phyloP scores from a whole-genome alignment of 2,329 filamentous ascomycete species.

The Penicillium freii region DNA sequence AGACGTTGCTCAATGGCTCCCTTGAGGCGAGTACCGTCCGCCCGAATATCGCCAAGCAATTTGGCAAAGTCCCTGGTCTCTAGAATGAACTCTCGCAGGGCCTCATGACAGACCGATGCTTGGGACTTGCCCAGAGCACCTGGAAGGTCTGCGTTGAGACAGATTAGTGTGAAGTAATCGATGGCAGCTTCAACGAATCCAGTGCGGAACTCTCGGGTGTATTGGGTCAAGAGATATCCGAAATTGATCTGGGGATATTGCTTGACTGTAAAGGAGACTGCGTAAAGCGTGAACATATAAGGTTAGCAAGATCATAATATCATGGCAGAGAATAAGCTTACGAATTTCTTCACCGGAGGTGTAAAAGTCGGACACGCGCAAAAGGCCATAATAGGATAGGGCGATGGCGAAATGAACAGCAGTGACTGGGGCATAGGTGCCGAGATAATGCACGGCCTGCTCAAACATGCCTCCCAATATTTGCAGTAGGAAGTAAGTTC shows the following conservation, averaged over 20 bases:
- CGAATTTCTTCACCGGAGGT: conserved; percentile 67
- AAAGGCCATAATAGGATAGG: conserved; percentile 81
- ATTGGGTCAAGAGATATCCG: conserved; percentile 87
- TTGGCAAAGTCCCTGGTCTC: conserved; percentile 95
- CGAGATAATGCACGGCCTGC: conserved; percentile 86
- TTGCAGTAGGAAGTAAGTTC: conserved; percentile 91
- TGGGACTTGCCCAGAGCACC: conserved; percentile 74
- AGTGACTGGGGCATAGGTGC: conserved; percentile 86
- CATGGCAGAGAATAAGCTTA: conserved; percentile 39
- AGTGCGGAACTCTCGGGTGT: conserved; percentile 92
- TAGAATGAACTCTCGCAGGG: conserved; percentile 88
- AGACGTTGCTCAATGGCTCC: conserved; percentile 86
- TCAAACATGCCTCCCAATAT: conserved; percentile 91
- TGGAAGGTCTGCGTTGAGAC: conserved; percentile 79
- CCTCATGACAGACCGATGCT: conserved; percentile 82
- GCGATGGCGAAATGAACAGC: conserved; percentile 93
- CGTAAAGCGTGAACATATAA: background rate
- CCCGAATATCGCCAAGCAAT: conserved; percentile 84
- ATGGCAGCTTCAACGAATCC: conserved; percentile 85
- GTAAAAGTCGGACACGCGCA: conserved; percentile 80
- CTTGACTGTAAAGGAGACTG: conserved; percentile 55
- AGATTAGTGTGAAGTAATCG: conserved; percentile 89
- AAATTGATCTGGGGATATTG: conserved; percentile 81
- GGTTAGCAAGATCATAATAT: conserved; percentile 12
- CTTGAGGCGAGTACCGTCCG: conserved; percentile 78